Percentiles rank a stretch among this genome's conserved stretches.
Conservation (phyloP, 257 asterid genomes). For the Jacaranda mimosifolia region DNA sequence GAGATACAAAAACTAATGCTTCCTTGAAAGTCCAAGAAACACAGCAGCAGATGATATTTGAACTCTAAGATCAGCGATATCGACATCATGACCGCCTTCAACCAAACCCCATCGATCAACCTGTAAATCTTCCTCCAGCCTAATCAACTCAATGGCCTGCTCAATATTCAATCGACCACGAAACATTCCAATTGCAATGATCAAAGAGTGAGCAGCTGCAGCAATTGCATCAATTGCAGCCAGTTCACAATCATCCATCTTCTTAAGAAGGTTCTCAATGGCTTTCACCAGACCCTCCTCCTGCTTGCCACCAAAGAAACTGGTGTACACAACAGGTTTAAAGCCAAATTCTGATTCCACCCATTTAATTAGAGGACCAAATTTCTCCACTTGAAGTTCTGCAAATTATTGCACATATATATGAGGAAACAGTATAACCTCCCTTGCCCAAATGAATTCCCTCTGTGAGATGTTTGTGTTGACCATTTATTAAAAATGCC, state of each 20-base stretch:
- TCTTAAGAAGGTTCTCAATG: constrained; percentile 66
- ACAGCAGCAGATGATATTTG: constrained; percentile 86
- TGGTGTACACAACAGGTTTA: constrained; percentile 72
- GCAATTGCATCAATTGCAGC: constrained; percentile 92
- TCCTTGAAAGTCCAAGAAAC: constrained; percentile 84
- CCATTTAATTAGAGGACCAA: constrained; percentile 84
- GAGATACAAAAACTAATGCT: constrained; percentile 41
- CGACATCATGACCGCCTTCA: constrained; percentile 99
- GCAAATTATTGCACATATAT: constrained; percentile 32
- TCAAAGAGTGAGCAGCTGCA: constrained; percentile 86
- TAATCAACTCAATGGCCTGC: constrained; percentile 82
- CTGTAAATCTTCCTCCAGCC: constrained; percentile 98
- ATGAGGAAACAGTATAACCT: neutral
- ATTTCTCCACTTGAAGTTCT: constrained; percentile 87
- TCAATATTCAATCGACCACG: constrained; percentile 72
- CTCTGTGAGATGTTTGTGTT: neutral
- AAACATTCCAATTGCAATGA: constrained; percentile 73
- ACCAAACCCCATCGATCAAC: constrained; percentile 92
- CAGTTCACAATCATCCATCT: constrained; percentile 72
- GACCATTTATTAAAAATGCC: neutral
- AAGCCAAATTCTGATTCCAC: constrained; percentile 83
- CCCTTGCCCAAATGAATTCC: neutral
- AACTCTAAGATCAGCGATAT: constrained; percentile 91
- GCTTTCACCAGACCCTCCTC: constrained; percentile 72
- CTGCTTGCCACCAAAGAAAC: constrained; percentile 91